A percentile compares a stretch with the other conserved stretches of the same genome.
Evolutionary conservation across 202 grass and related monocot species (phyloP).

Genomic region (Elaeis oleifera): DNA sequence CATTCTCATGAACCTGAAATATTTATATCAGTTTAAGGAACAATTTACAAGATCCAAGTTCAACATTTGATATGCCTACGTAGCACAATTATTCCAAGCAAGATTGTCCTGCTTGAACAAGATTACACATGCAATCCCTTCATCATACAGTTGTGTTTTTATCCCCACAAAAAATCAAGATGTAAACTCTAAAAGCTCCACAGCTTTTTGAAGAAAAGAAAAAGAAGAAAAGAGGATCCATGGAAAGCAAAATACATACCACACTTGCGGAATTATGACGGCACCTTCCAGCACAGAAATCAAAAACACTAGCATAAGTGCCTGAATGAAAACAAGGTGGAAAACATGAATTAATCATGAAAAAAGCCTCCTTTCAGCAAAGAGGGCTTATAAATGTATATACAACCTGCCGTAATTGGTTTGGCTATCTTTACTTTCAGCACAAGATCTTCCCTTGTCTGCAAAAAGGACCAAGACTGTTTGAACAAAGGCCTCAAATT

Average conservation of each 20-base stretch:
- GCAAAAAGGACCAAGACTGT: slow-evolving; percentile 16
- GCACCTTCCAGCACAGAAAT: slow-evolving; percentile 85
- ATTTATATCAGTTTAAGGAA: slow-evolving; percentile 13
- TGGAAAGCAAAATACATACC: slow-evolving; percentile 32
- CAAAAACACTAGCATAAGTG: slow-evolving; percentile 54
- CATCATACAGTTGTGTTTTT: no score
- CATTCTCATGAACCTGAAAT: slow-evolving; percentile 90
- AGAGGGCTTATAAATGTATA: slow-evolving; percentile 6
- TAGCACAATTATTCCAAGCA: no score
- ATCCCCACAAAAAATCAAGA: no score
- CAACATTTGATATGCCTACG: not conserved
- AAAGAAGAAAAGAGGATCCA: not conserved
- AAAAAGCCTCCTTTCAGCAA: slow-evolving; percentile 6
- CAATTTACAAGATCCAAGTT: not conserved
- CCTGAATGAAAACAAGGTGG: slow-evolving; percentile 33
- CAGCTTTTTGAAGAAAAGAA: no score
- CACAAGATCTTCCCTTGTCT: slow-evolving; percentile 59
- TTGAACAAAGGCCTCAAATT: slow-evolving; percentile 19
- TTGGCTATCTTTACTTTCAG: slow-evolving; percentile 76
- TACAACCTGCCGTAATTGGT: slow-evolving; percentile 74
- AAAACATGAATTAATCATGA: slow-evolving; percentile 13
- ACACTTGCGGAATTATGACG: slow-evolving; percentile 88
- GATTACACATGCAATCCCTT: no score
- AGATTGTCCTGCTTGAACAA: no score
- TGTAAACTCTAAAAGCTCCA: no score